A percentile compares a stretch with the other conserved stretches of the same genome.
phyloP scores from a whole-genome alignment of 1,284 basidiomycete species.

The Papiliotrema fonsecae region DNA sequence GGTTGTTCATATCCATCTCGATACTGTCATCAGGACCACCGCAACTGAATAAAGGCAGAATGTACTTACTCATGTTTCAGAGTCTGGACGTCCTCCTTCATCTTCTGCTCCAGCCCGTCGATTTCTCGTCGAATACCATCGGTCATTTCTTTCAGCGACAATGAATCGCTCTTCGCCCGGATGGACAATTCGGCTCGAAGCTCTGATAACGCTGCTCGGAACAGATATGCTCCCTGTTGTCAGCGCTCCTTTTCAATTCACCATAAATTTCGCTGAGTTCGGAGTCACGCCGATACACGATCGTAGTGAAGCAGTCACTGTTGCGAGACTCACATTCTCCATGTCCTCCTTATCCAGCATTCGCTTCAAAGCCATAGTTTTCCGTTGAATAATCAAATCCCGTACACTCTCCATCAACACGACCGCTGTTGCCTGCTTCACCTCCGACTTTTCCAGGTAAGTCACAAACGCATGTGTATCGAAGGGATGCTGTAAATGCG shows the following conservation, averaged over 20 bases:
- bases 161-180: conserved; percentile 69
- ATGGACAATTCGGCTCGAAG: conserved; percentile 81
- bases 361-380: conserved; percentile 67
- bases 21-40: conserved; percentile 51
- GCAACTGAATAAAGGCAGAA: neutral
- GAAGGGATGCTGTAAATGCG: conserved; percentile 42
- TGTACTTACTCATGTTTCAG: conserved; percentile 81
- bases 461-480: conserved; percentile 47
- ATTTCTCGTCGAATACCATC: conserved; percentile 80
- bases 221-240: conserved; percentile 88
- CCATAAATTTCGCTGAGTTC: no score
- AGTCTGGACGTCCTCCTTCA: conserved; percentile 86
- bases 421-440: conserved; percentile 53
- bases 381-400: conserved; percentile 69
- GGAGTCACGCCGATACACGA: no score
- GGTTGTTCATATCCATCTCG: conserved; percentile 91
- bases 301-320: no score
- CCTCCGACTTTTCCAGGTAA: conserved; percentile 35
- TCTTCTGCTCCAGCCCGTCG: conserved; percentile 78
- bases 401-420: conserved; percentile 83
- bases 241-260: neutral
- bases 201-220: conserved; percentile 88
- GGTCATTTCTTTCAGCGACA: conserved; percentile 26
- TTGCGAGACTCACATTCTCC: conserved; percentile 78
- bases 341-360: conserved; percentile 78